phyloP scores from a whole-genome alignment of 176 grass and related monocot genomes.

The Tuctoria greenei region DNA sequence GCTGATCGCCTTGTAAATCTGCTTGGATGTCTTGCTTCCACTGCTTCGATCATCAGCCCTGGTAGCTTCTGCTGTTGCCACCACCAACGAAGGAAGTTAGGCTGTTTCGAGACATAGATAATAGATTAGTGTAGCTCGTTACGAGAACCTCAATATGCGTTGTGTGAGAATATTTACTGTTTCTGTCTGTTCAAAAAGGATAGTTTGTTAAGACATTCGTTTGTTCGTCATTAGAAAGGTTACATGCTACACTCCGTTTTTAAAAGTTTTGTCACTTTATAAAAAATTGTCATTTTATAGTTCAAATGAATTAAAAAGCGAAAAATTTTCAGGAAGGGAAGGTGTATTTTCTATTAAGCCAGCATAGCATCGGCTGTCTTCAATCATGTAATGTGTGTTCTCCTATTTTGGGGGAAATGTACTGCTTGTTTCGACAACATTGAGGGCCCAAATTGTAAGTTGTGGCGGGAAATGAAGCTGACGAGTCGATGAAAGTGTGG shows the following conservation, averaged over 20 bases:
- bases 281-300: too few species aligned
- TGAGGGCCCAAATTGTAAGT: background rate
- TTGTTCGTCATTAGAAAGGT: slow-evolving; percentile 7
- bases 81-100: background rate
- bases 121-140: background rate
- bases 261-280: too few species aligned
- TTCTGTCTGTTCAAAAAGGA: background rate
- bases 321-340: too few species aligned
- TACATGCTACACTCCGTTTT: too few species aligned
- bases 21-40: background rate
- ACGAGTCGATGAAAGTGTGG: too few species aligned
- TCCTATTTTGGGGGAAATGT: background rate
- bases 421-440: background rate
- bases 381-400: background rate
- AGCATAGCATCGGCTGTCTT: too few species aligned
- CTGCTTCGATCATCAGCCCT: background rate
- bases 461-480: too few species aligned
- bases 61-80: background rate
- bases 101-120: background rate
- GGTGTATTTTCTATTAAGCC: background rate
- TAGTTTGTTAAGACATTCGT: background rate
- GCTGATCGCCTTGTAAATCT: background rate
- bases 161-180: background rate
- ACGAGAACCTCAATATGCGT: background rate
- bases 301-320: too few species aligned